Percentiles rank a stretch among this genome's conserved stretches.
phyloP scores from a whole-genome alignment of 176 grass and related monocot species.

The Avena insularis region DNA sequence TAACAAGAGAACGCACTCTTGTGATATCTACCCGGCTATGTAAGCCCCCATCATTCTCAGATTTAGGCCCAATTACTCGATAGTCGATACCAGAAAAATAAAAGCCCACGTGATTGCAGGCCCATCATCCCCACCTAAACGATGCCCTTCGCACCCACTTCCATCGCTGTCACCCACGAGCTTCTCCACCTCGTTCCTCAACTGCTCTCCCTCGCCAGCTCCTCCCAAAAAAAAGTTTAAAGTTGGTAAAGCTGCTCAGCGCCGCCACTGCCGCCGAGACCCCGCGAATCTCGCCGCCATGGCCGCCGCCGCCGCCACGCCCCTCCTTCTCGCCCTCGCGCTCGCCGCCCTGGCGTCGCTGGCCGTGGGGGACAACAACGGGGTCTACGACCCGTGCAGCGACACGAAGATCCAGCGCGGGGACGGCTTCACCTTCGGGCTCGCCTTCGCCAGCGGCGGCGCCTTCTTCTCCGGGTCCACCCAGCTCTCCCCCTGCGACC shows the following conservation, averaged over 20 bases:
- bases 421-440: slow-evolving; percentile 90
- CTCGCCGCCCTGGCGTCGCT: slow-evolving; percentile 29
- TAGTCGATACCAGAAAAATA: too few relatives aligned
- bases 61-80: too few relatives aligned
- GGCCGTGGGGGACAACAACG: slow-evolving; percentile 59
- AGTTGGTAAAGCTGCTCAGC: not conserved
- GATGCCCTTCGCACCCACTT: not conserved
- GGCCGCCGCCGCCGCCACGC: not conserved
- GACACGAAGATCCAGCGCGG: slow-evolving; percentile 84
- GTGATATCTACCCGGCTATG: too few relatives aligned
- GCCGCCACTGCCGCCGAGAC: slow-evolving; percentile 8
- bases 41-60: too few relatives aligned
- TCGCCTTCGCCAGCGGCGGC: slow-evolving; percentile 61
- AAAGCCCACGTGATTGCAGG: not conserved
- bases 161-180: slow-evolving; percentile 42
- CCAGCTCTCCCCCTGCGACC: slow-evolving; percentile 93
- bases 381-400: slow-evolving; percentile 75
- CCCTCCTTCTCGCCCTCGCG: slow-evolving; percentile 17
- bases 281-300: slow-evolving; percentile 35
- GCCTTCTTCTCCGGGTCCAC: slow-evolving; percentile 67
- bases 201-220: not conserved
- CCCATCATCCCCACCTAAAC: not conserved
- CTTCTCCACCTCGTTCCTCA: not conserved
- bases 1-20: too few relatives aligned
- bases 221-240: not conserved